Evolutionary conservation across 2,329 filamentous ascomycete species (phyloP).

Genomic region (Ceratocystis variospora): DNA sequence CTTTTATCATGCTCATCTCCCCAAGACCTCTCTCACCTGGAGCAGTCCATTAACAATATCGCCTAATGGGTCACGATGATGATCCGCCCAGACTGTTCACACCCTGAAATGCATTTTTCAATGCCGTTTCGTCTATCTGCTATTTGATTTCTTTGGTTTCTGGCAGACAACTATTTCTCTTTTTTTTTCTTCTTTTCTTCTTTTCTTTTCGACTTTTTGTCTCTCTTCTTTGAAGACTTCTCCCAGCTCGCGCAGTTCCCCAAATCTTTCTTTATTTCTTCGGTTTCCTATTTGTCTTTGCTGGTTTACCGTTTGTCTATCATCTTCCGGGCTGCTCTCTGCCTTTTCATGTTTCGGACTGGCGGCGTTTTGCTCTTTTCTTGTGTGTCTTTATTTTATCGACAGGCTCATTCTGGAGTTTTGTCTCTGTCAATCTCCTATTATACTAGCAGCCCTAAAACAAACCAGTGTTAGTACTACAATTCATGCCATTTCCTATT

Average conservation of each 20-base stretch:
- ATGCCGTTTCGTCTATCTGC: slow-evolving; percentile 1
- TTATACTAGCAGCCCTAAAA: no score
- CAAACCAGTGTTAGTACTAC: no score
- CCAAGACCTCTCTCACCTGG: background rate
- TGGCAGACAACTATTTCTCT: background rate
- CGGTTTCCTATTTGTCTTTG: background rate
- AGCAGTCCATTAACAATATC: slow-evolving; percentile 3
- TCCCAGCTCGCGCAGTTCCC: background rate
- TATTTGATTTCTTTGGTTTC: background rate
- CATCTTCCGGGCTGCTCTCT: background rate
- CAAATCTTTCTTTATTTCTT: background rate
- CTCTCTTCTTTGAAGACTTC: slow-evolving; percentile 1
- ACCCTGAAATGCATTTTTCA: background rate
- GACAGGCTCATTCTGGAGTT: background rate
- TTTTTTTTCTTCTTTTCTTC: background rate
- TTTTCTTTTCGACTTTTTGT: background rate
- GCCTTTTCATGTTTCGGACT: background rate
- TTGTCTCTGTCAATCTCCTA: background rate
- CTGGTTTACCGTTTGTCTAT: background rate
- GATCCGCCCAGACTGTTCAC: background rate
- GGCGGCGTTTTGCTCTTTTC: background rate
- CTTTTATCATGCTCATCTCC: slow-evolving; percentile 18
- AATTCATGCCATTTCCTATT: no score
- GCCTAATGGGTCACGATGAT: background rate
- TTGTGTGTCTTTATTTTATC: background rate